Base-by-base conservation (phyloP, 371 early-diverging fungal genomes). In the Chytridium lagenaria region DNA sequence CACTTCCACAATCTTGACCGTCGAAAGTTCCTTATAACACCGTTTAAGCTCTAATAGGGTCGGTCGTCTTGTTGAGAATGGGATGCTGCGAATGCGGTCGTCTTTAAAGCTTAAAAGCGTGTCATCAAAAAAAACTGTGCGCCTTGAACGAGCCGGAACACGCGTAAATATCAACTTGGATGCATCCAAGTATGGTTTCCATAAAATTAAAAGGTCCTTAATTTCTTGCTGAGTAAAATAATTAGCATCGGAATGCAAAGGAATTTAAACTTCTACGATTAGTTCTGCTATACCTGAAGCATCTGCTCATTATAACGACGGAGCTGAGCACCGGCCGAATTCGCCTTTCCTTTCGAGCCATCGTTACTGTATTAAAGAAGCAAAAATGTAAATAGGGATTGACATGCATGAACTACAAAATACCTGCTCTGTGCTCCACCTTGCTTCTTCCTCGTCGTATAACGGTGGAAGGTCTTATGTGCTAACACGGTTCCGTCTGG, bases 391-490 rank as follows among this genome's bases (percentile, higher is more conserved):
- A 19, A 44, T 44, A 44, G 19, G 68, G 34, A 67, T 5, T 22
- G 19, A 67, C 28, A 34, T 2, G 64, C 64, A 69, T 65, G 5
- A 7, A 57, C 7, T 57, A 57, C n/a, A 22, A 57, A 7, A 57
- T 31, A 73, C 61, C 70, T 76, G 72, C 76, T 77, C 80, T 98
- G 98, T 19, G 93, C 84, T 0, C 96, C 97, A 74, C 98, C 98
- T 79, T 98, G 98, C 76, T 98, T 96, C 71, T 94, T 80, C 59
- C 98, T 90, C 0, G 96, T 95, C 2, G 97, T 97, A 80, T 98
- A 98, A 36, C 97, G 86, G 71, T 95, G 95, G 71, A 95, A 90
- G 3, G 96, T 94, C 79, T 95, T 97, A 81, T 96, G 94, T 0
- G 85, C 87, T 23, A 88, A 5, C 19, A 36, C 37, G n/a, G n/a